A percentile compares a stretch with the other conserved stretches of the same genome.
Conservation (phyloP, 2,329 filamentous ascomycete species). For the Pestalotiopsis fici region DNA sequence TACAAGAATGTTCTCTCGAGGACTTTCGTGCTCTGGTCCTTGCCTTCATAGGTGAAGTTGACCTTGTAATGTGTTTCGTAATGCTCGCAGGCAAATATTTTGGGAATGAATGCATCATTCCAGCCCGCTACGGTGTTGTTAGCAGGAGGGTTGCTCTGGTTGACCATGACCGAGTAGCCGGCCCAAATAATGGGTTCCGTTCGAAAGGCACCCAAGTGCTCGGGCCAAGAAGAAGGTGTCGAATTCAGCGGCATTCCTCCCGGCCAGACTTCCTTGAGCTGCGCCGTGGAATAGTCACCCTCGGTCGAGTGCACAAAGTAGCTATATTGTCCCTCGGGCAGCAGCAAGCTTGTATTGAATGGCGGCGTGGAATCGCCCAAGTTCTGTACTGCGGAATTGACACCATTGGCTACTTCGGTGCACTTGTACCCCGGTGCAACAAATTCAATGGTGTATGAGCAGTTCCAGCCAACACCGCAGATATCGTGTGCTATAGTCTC, state of each 20-base stretch:
- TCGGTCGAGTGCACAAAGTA: conserved; percentile 32
- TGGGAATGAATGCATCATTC: conserved; percentile 32
- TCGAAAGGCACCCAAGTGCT: conserved; percentile 35
- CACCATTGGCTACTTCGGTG: conserved; percentile 29
- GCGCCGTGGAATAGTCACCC: conserved; percentile 33
- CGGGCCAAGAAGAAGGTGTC: conserved; percentile 23
- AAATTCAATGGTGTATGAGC: conserved; percentile 37
- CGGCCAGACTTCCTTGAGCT: conserved; percentile 26
- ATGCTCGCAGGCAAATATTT: conserved; percentile 38
- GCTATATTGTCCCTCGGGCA: conserved; percentile 32
- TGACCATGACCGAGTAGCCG: conserved; percentile 29
- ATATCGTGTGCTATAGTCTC: conserved; percentile 33
- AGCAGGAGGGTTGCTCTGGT: conserved; percentile 17
- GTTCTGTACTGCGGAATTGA: conserved; percentile 24
- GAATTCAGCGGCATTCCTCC: conserved; percentile 30
- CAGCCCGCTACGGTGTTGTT: conserved; percentile 25
- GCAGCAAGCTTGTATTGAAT: conserved; percentile 30
- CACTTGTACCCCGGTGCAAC: conserved; percentile 41
- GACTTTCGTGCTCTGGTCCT: conserved; percentile 27
- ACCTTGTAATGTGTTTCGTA: conserved; percentile 36
- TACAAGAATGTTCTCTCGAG: conserved; percentile 23
- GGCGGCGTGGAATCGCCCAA: conserved; percentile 29
- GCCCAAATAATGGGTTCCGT: conserved; percentile 41
- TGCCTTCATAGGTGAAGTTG: conserved; percentile 32
- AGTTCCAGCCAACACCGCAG: conserved; percentile 39